These are phyloP conservation scores for Heliocybe sulcata DNA, from an alignment of 1,284 basidiomycete genomes.

Conservation along the genomic window DNA sequence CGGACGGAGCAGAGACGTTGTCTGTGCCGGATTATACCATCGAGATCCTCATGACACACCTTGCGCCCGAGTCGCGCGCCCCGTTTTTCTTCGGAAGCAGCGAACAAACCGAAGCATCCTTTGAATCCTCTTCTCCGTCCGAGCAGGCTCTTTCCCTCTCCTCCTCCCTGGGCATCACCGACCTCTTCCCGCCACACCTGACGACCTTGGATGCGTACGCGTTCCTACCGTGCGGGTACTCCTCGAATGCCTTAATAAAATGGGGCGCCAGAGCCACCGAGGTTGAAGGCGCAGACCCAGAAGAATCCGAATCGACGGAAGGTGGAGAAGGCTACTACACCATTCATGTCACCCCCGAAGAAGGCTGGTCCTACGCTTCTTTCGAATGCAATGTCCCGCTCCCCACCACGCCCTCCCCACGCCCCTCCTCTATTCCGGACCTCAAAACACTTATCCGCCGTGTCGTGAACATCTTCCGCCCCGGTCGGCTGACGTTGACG, in stretches of 20 bases:
- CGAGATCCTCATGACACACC: constrained; percentile 97
- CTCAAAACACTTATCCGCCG: constrained; percentile 77
- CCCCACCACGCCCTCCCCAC: constrained; percentile 27
- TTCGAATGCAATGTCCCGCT: constrained; percentile 99
- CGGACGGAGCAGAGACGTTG: constrained; percentile 7
- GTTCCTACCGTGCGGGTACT: constrained; percentile 96
- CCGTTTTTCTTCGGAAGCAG: constrained; percentile 79
- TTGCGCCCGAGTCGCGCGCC: constrained; percentile 68
- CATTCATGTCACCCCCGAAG: constrained; percentile 97
- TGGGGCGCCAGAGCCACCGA: constrained; percentile 33
- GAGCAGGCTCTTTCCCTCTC: constrained; percentile 67
- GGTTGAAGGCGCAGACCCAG: not conserved
- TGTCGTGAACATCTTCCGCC: constrained; percentile 91
- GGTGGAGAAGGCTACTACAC: constrained; percentile 90
- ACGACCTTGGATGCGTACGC: constrained; percentile 91
- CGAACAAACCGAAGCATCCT: constrained; percentile 21
- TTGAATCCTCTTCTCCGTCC: constrained; percentile 47
- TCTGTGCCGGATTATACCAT: constrained; percentile 79
- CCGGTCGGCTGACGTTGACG: constrained; percentile 82
- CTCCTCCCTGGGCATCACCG: constrained; percentile 71
- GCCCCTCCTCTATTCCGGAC: constrained; percentile 52
- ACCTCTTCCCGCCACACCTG: constrained; percentile 73
- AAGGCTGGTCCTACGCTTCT: constrained; percentile 94
- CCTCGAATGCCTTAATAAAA: constrained; percentile 86
- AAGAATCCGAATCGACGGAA: constrained; percentile 1